Conservation (phyloP, 257 asterid species). For the Catharanthus roseus region DNA sequence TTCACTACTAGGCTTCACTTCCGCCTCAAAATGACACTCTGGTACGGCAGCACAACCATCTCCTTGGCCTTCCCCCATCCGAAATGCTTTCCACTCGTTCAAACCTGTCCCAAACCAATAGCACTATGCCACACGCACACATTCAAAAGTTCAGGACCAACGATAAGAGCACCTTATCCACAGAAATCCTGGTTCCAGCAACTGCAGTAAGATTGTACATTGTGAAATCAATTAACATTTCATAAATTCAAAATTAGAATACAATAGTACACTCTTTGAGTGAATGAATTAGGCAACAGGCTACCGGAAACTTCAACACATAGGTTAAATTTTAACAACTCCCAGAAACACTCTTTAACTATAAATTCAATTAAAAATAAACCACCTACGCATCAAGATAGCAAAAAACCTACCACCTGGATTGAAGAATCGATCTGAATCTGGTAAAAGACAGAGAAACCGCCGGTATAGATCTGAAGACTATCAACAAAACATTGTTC, state of each 20-base stretch:
- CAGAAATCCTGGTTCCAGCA: background rate
- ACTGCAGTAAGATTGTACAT: background rate
- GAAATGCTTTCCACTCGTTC: slow-evolving; percentile 17
- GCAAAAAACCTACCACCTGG: slow-evolving; percentile 25
- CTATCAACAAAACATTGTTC: background rate
- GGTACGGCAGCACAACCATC: slow-evolving; percentile 28
- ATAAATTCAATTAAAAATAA: slow-evolving; percentile 12
- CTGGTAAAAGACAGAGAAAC: slow-evolving; percentile 17
- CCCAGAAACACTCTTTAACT: slow-evolving; percentile 8
- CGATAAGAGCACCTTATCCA: background rate
- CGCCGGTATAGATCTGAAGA: slow-evolving; percentile 37
- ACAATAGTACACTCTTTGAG: background rate
- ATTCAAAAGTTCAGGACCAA: slow-evolving; percentile 15
- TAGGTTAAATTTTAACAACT: slow-evolving; percentile 13
- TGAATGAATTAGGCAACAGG: background rate
- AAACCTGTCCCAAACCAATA: slow-evolving; percentile 12
- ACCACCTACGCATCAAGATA: background rate
- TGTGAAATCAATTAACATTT: background rate
- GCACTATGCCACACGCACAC: slow-evolving; percentile 12
- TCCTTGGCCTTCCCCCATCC: slow-evolving; percentile 36
- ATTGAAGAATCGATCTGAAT: slow-evolving; percentile 33
- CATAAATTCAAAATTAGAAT: background rate
- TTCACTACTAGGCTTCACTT: slow-evolving; percentile 27
- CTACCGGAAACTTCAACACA: background rate
- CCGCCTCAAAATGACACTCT: slow-evolving; percentile 27